These are phyloP conservation scores for Crataegus laevigata DNA, from an alignment of 306 rosid genomes.

Conservation along the genomic window DNA sequence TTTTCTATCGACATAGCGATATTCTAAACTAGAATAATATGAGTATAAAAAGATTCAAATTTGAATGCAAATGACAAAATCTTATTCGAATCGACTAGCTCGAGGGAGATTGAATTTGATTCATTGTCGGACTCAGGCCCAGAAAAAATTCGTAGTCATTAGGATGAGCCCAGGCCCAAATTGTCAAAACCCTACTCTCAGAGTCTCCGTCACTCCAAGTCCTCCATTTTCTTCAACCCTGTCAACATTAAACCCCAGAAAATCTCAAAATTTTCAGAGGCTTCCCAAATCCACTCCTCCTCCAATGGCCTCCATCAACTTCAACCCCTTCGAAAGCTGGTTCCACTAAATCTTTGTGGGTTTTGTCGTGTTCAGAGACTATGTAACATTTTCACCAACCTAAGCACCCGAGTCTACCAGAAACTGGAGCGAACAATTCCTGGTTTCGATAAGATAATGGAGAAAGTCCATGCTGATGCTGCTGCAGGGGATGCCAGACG, in stretches of 20 bases:
- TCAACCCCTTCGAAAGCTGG: slow-evolving; percentile 77
- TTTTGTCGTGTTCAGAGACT: slow-evolving; percentile 41
- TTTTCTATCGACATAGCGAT: too few relatives aligned
- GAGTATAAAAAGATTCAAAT: too few relatives aligned
- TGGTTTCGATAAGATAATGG: slow-evolving; percentile 41
- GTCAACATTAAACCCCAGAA: neutral
- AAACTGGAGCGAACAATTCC: slow-evolving; percentile 32
- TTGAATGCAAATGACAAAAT: too few relatives aligned
- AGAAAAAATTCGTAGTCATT: neutral
- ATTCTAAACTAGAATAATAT: too few relatives aligned
- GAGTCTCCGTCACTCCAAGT: neutral
- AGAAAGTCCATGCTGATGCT: slow-evolving; percentile 23
- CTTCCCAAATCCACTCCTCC: neutral
- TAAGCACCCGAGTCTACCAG: slow-evolving; percentile 3
- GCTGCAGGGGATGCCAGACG: slow-evolving; percentile 12
- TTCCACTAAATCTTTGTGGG: slow-evolving; percentile 27
- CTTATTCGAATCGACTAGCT: too few relatives aligned
- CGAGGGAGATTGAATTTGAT: neutral
- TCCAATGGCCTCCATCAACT: slow-evolving; percentile 72
- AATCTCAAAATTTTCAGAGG: neutral
- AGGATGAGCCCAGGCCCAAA: neutral
- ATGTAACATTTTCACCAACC: slow-evolving; percentile 10
- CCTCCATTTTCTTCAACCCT: neutral
- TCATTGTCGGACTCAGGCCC: neutral
- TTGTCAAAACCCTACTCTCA: neutral